Conservation (phyloP, 768 basidiomycete genomes). For the Termitomyces sp. region DNA sequence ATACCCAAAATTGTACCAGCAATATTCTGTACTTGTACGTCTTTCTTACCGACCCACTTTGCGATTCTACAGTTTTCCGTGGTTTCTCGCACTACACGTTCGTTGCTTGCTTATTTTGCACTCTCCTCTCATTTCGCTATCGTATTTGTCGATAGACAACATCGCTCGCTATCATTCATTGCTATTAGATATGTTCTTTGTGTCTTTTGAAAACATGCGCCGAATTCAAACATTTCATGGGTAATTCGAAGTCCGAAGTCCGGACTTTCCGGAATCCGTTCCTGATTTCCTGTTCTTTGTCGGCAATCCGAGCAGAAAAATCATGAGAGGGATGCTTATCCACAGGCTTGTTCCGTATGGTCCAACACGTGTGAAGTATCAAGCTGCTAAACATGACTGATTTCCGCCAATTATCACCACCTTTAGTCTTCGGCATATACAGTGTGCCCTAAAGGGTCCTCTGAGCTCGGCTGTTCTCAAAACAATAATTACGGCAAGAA, state of each 20-base stretch:
- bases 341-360: too few species aligned
- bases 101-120: background rate
- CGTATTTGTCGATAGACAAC: background rate
- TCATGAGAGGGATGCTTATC: too few species aligned
- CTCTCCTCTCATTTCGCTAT: background rate
- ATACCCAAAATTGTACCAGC: conserved; percentile 6
- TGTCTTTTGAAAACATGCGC: background rate
- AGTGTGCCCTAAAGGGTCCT: background rate
- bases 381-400: background rate
- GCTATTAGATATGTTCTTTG: background rate
- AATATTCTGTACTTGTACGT: conserved; percentile 11
- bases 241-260: background rate
- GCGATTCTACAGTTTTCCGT: background rate
- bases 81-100: background rate
- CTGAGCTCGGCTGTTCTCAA: background rate
- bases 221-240: background rate
- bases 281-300: background rate
- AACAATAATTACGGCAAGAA: background rate
- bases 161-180: background rate
- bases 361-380: too few species aligned
- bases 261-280: background rate
- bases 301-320: too few species aligned
- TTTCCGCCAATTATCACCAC: background rate
- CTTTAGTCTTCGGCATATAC: background rate
- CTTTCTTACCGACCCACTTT: background rate